A percentile compares a stretch with the other conserved stretches of the same genome.
Evolutionary conservation across 2,329 filamentous ascomycete genomes (phyloP).

Genomic region (Apiospora kogelbergensis): DNA sequence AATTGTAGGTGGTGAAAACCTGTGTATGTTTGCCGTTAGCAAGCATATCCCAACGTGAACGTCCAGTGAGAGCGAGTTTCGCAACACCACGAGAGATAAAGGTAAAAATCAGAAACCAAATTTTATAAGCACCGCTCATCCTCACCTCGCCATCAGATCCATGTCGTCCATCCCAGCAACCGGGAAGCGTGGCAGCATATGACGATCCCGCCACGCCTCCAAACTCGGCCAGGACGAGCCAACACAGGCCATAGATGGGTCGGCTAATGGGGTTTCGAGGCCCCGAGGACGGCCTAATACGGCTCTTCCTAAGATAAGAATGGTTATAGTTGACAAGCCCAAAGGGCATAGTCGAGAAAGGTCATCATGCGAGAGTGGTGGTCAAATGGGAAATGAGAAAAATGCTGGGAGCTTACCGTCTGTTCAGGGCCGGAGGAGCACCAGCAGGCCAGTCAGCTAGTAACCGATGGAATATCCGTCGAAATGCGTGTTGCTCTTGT

Average conservation of each 20-base stretch:
- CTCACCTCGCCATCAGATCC: constrained; percentile 29
- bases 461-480: no score
- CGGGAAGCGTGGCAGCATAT: constrained; percentile 32
- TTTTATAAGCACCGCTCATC: constrained; percentile 34
- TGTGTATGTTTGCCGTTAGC: neutral
- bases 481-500: neutral
- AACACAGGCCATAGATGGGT: constrained; percentile 9
- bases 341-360: constrained; percentile 24
- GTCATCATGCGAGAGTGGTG: constrained; percentile 28
- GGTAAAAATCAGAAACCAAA: constrained; percentile 27
- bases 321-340: constrained; percentile 31
- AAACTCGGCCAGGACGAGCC: constrained; percentile 17
- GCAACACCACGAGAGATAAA: neutral
- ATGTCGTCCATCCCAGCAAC: constrained; percentile 22
- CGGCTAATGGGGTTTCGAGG: constrained; percentile 18
- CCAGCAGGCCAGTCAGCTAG: no score
- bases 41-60: neutral
- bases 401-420: neutral
- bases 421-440: neutral
- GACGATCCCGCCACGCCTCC: constrained; percentile 33
- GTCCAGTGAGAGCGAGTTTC: neutral
- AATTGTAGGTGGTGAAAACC: neutral
- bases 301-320: constrained; percentile 34
- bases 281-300: constrained; percentile 33
- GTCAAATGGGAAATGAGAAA: neutral